A percentile compares a stretch with the other conserved stretches of the same genome.
Evolutionary conservation across 164 flowering plant species (phyloP).

Genomic region (Dillenia suffruticosa): DNA sequence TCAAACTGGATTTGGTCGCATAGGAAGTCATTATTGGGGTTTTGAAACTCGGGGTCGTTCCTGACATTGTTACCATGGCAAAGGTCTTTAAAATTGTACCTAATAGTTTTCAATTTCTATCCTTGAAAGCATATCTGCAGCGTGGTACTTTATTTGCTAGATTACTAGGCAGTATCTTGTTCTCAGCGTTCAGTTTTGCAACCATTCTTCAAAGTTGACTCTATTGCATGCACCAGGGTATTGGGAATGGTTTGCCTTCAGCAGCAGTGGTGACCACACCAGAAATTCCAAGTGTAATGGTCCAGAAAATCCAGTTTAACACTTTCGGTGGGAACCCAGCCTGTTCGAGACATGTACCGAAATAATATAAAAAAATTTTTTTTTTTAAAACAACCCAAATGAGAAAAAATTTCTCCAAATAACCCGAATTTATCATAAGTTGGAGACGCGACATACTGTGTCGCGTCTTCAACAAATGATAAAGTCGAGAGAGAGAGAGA

Average conservation of each 20-base stretch:
- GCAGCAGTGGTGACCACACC: slow-evolving; percentile 99
- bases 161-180: too few relatives aligned
- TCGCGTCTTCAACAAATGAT: too few relatives aligned
- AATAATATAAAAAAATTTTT: too few relatives aligned
- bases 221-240: slow-evolving; percentile 56
- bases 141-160: too few relatives aligned
- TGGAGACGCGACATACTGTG: too few relatives aligned
- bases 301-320: slow-evolving; percentile 89
- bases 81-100: slow-evolving; percentile 48
- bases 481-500: too few relatives aligned
- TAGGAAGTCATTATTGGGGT: slow-evolving; percentile 97
- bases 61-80: slow-evolving; percentile 99
- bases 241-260: slow-evolving; percentile 94
- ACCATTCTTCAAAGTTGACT: slow-evolving; percentile 7
- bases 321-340: slow-evolving; percentile 99
- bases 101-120: background rate
- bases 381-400: too few relatives aligned
- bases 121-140: background rate
- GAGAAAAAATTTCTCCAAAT: too few relatives aligned
- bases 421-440: too few relatives aligned
- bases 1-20: slow-evolving; percentile 99
- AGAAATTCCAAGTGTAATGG: slow-evolving; percentile 82
- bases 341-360: too few relatives aligned
- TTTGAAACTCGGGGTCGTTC: slow-evolving; percentile 92
- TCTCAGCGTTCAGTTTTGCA: background rate